These are phyloP conservation scores for Carex scoparia DNA, from an alignment of 176 grass and related monocot species.

Conservation along the genomic window DNA sequence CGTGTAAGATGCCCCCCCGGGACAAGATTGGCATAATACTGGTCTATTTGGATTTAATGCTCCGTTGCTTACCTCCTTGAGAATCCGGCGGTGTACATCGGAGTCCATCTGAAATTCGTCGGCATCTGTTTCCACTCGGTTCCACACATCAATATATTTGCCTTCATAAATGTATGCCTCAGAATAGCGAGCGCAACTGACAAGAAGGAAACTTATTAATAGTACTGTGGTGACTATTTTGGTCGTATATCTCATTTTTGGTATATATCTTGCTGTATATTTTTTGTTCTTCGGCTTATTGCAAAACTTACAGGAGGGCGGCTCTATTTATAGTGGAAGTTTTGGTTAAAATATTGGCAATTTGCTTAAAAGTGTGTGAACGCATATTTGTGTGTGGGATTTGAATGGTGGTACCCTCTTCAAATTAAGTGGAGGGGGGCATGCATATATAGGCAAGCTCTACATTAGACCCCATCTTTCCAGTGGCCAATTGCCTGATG, in stretches of 20 bases:
- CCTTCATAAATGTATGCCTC: background rate
- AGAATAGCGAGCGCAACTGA: background rate
- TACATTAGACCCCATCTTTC: background rate
- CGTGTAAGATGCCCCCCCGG: background rate
- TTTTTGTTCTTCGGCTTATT: background rate
- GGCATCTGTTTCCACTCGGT: background rate
- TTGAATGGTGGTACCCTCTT: background rate
- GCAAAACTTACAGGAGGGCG: background rate
- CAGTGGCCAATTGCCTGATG: too few species aligned
- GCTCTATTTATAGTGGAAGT: background rate
- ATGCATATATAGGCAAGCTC: background rate
- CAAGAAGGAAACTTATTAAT: background rate
- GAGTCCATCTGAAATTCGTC: conserved; percentile 20
- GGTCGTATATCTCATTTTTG: background rate
- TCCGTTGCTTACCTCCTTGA: background rate
- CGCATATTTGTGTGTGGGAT: background rate
- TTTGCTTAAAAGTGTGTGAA: background rate
- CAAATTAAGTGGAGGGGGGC: background rate
- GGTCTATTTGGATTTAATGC: background rate
- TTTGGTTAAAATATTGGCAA: too few species aligned
- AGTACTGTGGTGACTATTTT: background rate
- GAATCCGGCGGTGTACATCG: background rate
- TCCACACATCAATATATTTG: background rate
- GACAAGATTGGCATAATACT: too few species aligned
- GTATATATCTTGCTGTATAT: background rate